Evolutionary conservation across 75 land plant genomes (phyloP).

Genomic region (Pinus taeda): DNA sequence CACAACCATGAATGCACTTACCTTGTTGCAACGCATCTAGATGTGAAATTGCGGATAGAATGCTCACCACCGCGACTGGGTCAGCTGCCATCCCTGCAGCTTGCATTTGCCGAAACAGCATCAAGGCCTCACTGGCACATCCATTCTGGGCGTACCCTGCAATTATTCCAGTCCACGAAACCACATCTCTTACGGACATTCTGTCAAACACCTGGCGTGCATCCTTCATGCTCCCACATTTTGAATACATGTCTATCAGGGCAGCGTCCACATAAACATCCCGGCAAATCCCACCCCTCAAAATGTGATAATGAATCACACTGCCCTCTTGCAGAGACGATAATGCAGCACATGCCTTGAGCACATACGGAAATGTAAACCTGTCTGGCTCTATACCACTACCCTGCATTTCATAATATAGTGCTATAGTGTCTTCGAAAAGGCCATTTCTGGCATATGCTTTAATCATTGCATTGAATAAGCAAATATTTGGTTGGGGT

Average conservation of each 20-base stretch:
- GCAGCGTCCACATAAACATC: constrained; percentile 32
- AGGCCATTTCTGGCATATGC: constrained; percentile 27
- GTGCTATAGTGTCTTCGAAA: constrained; percentile 17
- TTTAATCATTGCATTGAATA: constrained; percentile 38
- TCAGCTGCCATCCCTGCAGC: constrained; percentile 12
- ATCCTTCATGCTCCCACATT: constrained; percentile 24
- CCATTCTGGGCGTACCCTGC: constrained; percentile 20
- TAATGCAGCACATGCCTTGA: constrained; percentile 24
- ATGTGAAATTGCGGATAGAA: background rate
- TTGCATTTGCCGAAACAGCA: constrained; percentile 14
- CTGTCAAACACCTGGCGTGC: constrained; percentile 24
- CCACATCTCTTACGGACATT: constrained; percentile 22
- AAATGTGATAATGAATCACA: constrained; percentile 15
- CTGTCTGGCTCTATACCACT: constrained; percentile 20
- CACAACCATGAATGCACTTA: constrained; percentile 32
- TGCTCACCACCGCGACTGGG: constrained; percentile 18
- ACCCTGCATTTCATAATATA: constrained; percentile 19
- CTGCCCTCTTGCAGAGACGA: constrained; percentile 15
- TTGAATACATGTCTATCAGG: constrained; percentile 30
- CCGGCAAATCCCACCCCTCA: constrained; percentile 15
- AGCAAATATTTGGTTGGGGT: constrained; percentile 15
- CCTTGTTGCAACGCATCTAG: constrained; percentile 18
- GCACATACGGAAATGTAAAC: constrained; percentile 25
- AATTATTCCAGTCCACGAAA: constrained; percentile 38
- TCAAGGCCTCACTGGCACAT: constrained; percentile 12